Evolutionary conservation across 331 rosid genomes (phyloP).

Genomic region (Quercus phellos): DNA sequence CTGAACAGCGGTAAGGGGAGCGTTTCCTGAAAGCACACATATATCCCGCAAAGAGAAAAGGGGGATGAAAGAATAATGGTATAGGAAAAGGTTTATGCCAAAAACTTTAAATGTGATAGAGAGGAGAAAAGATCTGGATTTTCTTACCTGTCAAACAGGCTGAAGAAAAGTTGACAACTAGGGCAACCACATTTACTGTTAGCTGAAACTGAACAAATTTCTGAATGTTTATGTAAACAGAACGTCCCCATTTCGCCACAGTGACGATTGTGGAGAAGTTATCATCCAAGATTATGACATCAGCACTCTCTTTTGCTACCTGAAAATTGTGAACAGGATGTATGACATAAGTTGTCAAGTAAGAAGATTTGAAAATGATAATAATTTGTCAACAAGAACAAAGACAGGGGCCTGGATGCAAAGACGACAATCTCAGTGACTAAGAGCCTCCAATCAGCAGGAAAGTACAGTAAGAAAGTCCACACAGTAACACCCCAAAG

Average conservation of each 20-base stretch:
- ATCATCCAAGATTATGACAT: constrained; percentile 87
- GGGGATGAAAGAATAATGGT: neutral
- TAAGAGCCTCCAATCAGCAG: neutral
- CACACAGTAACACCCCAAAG: neutral
- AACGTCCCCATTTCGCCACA: constrained; percentile 98
- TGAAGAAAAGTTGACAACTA: constrained; percentile 90
- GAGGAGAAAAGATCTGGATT: neutral
- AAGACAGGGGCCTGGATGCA: neutral
- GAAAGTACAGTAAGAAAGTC: neutral
- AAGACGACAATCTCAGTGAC: neutral
- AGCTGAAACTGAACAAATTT: constrained; percentile 98
- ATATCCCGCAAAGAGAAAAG: constrained; percentile 4
- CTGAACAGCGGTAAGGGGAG: constrained; percentile 97
- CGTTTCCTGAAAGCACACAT: constrained; percentile 50
- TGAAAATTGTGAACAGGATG: constrained; percentile 29
- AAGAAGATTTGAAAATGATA: neutral
- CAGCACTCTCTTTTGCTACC: constrained; percentile 99
- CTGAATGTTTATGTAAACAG: constrained; percentile 92
- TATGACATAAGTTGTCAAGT: constrained; percentile 2
- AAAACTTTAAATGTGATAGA: constrained; percentile 3
- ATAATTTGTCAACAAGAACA: constrained; percentile 7
- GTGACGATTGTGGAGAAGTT: constrained; percentile 93
- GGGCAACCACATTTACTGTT: constrained; percentile 93
- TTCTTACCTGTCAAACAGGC: constrained; percentile 86
- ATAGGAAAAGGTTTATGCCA: neutral